Evolutionary conservation across 139 green algal genomes (phyloP), one percentile per base, ranked within the genome.

Genomic region (Coccomyxa sp.): DNA sequence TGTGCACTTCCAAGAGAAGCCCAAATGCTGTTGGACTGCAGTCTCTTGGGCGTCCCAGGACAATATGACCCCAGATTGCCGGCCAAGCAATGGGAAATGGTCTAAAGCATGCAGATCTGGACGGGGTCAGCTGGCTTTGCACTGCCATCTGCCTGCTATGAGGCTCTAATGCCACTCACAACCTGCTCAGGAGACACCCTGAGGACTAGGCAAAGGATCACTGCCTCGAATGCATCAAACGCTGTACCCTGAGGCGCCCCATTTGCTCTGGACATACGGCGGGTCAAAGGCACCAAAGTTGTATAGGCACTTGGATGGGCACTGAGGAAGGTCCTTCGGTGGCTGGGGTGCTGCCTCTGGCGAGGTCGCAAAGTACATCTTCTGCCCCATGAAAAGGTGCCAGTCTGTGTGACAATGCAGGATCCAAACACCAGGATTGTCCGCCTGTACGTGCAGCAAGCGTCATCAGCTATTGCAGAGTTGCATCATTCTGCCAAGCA

Each of bases 361-460:
- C 0, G 38, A 55, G 29, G 81, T 79, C 2, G 50, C 76, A 35
- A 84, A 70, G 24, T 82, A 33, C 8, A 80, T 2, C 34, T 75
- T 36, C 81, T 90, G 85, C 0, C 88, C 90, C 86, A 94, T 94
- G 74, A 82, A 82, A 75, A 84, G 22, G 55, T 94, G 90, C 77
- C 77, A 86, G 18, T 83, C 10, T 27, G 91, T 85, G 78, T 94
- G 90, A 78, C 90, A 94, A 74, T 94, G 90, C 34, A 90, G 75
- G 12, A 89, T 78, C 87, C 87, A 92, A 4, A 85, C 7, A 22
- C 88, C 88, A 22, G 86, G 86, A 80, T 86, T 86, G 81, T 84
- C 64, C 6, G 75, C 81, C 71, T 75, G 40, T 64, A 39, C 7
- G 41, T 35, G 5, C 7, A 37, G 2, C 22, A 22, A 73, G n/a